A percentile compares a stretch with the other conserved stretches of the same genome.
Conservation (phyloP, 2,329 filamentous ascomycete genomes). For the Thelonectria olida region DNA sequence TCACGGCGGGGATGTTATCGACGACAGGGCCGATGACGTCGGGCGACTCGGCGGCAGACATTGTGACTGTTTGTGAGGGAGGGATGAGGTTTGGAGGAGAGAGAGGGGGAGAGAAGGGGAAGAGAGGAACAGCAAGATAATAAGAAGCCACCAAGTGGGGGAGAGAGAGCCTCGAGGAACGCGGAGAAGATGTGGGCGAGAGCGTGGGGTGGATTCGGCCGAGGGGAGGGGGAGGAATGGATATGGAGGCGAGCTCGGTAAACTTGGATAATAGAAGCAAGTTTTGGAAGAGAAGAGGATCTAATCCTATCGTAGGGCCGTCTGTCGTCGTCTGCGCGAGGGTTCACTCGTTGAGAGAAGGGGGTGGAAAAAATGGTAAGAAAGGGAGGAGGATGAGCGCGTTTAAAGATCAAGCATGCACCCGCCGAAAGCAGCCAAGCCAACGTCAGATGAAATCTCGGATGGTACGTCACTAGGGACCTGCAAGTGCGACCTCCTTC, state of each 20-base stretch:
- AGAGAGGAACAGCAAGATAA: not conserved
- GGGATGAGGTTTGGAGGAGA: slow-evolving; percentile 18
- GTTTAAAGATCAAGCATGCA: slow-evolving; percentile 2
- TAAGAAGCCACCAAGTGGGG: slow-evolving; percentile 22
- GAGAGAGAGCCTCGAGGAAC: slow-evolving; percentile 26
- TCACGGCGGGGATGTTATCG: slow-evolving; percentile 56
- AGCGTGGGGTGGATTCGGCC: slow-evolving; percentile 36
- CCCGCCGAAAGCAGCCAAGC: slow-evolving; percentile 9
- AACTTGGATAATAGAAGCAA: not conserved
- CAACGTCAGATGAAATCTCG: slow-evolving; percentile 9
- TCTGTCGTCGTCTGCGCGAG: not conserved
- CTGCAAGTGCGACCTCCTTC: no score
- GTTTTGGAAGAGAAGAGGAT: no score
- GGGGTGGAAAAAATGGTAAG: not conserved
- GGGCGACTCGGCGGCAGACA: slow-evolving; percentile 39
- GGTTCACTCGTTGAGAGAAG: not conserved
- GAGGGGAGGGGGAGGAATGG: slow-evolving; percentile 32
- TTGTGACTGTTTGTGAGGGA: slow-evolving; percentile 12
- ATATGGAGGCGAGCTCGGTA: not conserved
- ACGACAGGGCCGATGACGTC: slow-evolving; percentile 46
- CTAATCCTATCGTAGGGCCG: not conserved
- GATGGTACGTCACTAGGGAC: slow-evolving; percentile 30
- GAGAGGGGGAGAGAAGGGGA: not conserved
- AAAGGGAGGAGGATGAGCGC: not conserved
- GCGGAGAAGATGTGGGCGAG: slow-evolving; percentile 29